A percentile compares a stretch with the other conserved stretches of the same genome.
Conservation (phyloP, 805 yeast genomes). For the Lachancea cidri region DNA sequence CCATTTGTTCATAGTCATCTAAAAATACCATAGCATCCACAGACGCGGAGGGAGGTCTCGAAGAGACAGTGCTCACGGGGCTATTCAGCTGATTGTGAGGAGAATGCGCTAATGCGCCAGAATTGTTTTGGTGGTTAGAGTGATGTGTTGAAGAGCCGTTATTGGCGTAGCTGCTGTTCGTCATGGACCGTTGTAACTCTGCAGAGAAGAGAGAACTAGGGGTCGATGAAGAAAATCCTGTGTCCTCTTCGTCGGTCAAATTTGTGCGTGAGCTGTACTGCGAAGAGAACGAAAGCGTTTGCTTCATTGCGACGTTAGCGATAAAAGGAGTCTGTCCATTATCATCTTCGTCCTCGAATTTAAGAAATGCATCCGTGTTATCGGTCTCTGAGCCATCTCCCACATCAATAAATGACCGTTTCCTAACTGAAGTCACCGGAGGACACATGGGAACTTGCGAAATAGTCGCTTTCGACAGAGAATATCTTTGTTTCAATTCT, state of each 20-base stretch:
- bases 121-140: not conserved
- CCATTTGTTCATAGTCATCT: conserved; percentile 21
- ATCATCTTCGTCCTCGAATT: conserved; percentile 20
- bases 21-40: conserved; percentile 15
- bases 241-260: conserved; percentile 22
- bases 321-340: not conserved
- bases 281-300: conserved; percentile 8
- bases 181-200: conserved; percentile 13
- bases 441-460: not conserved
- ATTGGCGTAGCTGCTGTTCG: conserved; percentile 7
- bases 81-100: conserved; percentile 5
- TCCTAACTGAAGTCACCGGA: conserved; percentile 1
- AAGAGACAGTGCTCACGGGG: conserved; percentile 3
- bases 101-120: not conserved
- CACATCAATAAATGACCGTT: conserved; percentile 7
- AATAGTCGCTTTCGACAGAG: not conserved
- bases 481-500: conserved; percentile 18
- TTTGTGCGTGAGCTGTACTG: conserved; percentile 13
- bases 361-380: conserved; percentile 17
- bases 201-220: conserved; percentile 26
- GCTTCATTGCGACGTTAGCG: conserved; percentile 4
- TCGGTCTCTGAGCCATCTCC: conserved; percentile 1
- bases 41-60: conserved; percentile 1
- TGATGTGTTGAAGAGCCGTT: conserved; percentile 3
- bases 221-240: conserved; percentile 21